Conservation (phyloP, 2,329 filamentous ascomycete species). For the Colletotrichum costaricense region DNA sequence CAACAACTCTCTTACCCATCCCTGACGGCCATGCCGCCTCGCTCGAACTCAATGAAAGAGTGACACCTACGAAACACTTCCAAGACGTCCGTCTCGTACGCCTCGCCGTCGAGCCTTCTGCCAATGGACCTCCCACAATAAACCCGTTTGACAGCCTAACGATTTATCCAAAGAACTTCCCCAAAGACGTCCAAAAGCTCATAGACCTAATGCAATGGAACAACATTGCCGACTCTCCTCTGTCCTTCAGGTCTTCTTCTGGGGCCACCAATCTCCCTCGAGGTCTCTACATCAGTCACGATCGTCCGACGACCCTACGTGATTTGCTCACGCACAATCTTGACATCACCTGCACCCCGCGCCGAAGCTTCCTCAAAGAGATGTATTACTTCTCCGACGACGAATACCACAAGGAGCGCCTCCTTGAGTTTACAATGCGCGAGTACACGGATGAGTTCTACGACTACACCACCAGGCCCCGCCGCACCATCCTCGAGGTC, state of each 20-base stretch:
- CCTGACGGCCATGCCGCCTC: slow-evolving; percentile 66
- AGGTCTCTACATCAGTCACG: slow-evolving; percentile 51
- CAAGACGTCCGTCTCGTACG: slow-evolving; percentile 87
- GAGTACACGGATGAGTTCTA: slow-evolving; percentile 90
- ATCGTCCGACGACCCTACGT: slow-evolving; percentile 70
- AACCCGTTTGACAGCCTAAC: slow-evolving; percentile 84
- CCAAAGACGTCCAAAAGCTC: slow-evolving; percentile 81
- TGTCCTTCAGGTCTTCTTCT: slow-evolving; percentile 48
- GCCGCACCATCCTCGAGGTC: slow-evolving; percentile 91
- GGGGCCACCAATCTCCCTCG: slow-evolving; percentile 37
- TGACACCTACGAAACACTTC: slow-evolving; percentile 85
- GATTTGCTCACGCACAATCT: slow-evolving; percentile 83
- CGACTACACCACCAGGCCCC: slow-evolving; percentile 92
- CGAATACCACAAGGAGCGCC: slow-evolving; percentile 79
- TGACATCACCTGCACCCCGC: slow-evolving; percentile 90
- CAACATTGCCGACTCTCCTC: slow-evolving; percentile 73
- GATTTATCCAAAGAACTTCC: slow-evolving; percentile 89
- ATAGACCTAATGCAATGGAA: slow-evolving; percentile 85
- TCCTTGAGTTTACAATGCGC: slow-evolving; percentile 85
- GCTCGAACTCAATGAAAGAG: slow-evolving; percentile 73
- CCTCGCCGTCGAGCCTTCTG: slow-evolving; percentile 27
- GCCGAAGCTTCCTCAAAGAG: slow-evolving; percentile 84
- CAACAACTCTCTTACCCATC: slow-evolving; percentile 61
- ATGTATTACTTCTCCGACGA: slow-evolving; percentile 82
- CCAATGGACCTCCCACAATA: slow-evolving; percentile 45